Percentiles rank a stretch among this genome's conserved stretches.
These are phyloP conservation scores for Dictyostelium gargantuum DNA, from an alignment of 208 protist species.

Conservation along the genomic window DNA sequence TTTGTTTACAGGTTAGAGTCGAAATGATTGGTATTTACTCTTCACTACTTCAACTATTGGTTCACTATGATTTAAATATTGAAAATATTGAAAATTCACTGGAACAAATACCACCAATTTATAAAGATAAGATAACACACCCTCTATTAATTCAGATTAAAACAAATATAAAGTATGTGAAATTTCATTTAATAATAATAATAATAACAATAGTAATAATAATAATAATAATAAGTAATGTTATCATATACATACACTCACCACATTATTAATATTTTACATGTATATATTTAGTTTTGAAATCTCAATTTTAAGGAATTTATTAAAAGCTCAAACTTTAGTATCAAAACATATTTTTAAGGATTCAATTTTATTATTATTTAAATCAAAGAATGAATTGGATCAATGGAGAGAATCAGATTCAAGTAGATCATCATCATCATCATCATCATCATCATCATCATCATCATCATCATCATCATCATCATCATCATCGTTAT, in stretches of 20 bases:
- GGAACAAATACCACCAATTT: slow-evolving; percentile 12
- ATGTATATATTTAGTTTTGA: slow-evolving; percentile 1
- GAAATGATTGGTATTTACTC: slow-evolving; percentile 44
- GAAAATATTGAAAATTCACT: not conserved
- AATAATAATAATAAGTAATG: not conserved
- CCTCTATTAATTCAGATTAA: slow-evolving; percentile 45
- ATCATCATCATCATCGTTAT: not conserved
- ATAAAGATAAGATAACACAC: slow-evolving; percentile 63
- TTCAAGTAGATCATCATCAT: not conserved
- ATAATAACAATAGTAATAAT: not conserved
- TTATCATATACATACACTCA: not conserved
- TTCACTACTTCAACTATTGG: not conserved
- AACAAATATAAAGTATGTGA: slow-evolving; percentile 37
- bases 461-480: not conserved
- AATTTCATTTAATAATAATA: not conserved
- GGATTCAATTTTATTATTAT: slow-evolving; percentile 44
- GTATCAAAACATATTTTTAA: slow-evolving; percentile 53
- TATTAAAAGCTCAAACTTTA: slow-evolving; percentile 20
- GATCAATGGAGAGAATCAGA: slow-evolving; percentile 43
- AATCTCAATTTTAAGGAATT: slow-evolving; percentile 52
- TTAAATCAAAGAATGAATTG: slow-evolving; percentile 6
- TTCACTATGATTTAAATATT: not conserved
- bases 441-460: not conserved
- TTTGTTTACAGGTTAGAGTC: slow-evolving; percentile 29
- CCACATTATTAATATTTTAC: not conserved